A percentile compares a stretch with the other conserved stretches of the same genome.
These are phyloP conservation scores for Globisporangium megalacanthum DNA, from an alignment of 352 stramenopile species.

Conservation along the genomic window DNA sequence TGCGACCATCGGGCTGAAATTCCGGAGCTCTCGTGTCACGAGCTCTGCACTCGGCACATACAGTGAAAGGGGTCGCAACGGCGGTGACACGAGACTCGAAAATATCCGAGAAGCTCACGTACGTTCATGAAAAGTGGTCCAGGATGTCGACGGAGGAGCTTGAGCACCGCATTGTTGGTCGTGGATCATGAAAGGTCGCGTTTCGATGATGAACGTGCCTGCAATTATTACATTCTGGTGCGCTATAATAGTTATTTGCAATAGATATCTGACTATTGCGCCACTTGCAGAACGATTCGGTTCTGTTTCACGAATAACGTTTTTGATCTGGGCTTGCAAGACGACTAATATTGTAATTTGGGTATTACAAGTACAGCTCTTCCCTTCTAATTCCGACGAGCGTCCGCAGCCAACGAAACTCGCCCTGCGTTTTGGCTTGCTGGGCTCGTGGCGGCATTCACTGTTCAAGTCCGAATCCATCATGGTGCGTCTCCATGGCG, in stretches of 20 bases:
- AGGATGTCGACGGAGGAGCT: neutral
- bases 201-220: too few species aligned
- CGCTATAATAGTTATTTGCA: too few species aligned
- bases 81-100: neutral
- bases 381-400: neutral
- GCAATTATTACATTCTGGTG: too few species aligned
- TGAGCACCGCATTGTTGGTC: neutral
- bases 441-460: constrained; percentile 34
- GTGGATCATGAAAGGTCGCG: too few species aligned
- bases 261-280: too few species aligned
- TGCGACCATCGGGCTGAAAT: neutral
- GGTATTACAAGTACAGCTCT: too few species aligned
- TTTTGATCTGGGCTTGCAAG: too few species aligned
- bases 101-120: neutral
- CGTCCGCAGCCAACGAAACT: neutral
- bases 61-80: neutral
- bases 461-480: constrained; percentile 85
- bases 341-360: neutral
- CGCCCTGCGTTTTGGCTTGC: neutral
- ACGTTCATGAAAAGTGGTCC: neutral
- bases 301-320: too few species aligned
- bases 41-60: neutral
- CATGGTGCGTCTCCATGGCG: constrained; percentile 51
- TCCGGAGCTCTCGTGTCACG: neutral
- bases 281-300: too few species aligned